A percentile compares a stretch with the other conserved stretches of the same genome.
These are phyloP conservation scores for Perkinsus marinus DNA, from an alignment of 169 alveolate genomes.

Conservation along the genomic window DNA sequence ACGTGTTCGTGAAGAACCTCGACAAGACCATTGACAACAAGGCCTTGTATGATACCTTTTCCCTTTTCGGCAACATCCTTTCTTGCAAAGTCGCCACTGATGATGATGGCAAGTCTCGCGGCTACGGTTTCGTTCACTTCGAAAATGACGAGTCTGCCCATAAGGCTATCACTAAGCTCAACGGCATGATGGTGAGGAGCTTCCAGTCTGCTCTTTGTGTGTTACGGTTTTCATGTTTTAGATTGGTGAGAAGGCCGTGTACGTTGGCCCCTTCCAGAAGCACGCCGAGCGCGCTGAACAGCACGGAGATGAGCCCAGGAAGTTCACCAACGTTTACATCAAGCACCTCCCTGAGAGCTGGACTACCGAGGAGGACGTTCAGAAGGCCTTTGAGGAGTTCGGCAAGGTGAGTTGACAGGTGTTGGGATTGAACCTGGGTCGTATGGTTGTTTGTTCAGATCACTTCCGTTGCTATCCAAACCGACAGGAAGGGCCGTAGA, in stretches of 20 bases:
- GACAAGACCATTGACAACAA: conserved; percentile 78
- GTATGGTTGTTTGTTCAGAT: background rate
- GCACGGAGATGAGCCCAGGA: conserved; percentile 2
- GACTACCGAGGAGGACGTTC: conserved; percentile 40
- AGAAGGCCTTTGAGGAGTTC: conserved; percentile 31
- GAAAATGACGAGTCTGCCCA: conserved; percentile 64
- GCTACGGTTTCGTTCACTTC: conserved; percentile 77
- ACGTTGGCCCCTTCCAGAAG: conserved; percentile 72
- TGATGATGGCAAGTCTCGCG: conserved; percentile 56
- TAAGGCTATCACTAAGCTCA: conserved; percentile 66
- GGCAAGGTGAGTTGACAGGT: background rate
- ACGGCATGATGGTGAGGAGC: conserved; percentile 67
- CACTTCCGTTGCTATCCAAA: background rate
- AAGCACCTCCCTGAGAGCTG: conserved; percentile 75
- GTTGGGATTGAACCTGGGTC: background rate
- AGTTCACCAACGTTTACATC: conserved; percentile 72
- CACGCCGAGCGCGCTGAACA: conserved; percentile 46
- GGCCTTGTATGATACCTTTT: conserved; percentile 79
- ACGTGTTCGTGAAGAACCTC: conserved; percentile 82
- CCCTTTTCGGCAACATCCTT: conserved; percentile 79
- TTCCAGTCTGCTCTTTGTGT: conserved; percentile 53
- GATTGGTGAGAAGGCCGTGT: conserved; percentile 71
- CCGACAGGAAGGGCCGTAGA: conserved; percentile 64
- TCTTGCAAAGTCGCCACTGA: conserved; percentile 85
- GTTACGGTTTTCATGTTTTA: conserved; percentile 51